Conservation (phyloP, 2,329 filamentous ascomycete species). For the Stachybotrys echinatus region DNA sequence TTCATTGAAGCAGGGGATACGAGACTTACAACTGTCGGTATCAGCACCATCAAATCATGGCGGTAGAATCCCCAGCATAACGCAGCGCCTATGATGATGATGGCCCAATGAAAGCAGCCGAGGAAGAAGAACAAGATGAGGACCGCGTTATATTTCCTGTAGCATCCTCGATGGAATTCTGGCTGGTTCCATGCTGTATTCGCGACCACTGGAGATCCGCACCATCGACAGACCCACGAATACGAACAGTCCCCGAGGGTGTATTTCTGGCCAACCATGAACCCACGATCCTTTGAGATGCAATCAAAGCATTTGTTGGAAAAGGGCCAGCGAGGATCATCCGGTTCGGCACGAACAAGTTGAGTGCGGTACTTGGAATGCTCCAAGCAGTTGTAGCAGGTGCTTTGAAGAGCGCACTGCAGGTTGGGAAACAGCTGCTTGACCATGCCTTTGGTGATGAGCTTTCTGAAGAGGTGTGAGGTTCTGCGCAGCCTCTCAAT, state of each 20-base stretch:
- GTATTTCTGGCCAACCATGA: conserved; percentile 30
- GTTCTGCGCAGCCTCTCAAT: conserved; percentile 36
- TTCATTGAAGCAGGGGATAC: too few relatives aligned
- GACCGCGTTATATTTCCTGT: conserved; percentile 28
- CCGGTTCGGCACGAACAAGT: conserved; percentile 25
- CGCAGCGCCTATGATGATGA: conserved; percentile 27
- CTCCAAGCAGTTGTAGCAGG: conserved; percentile 34
- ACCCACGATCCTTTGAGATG: conserved; percentile 25
- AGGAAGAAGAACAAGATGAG: conserved; percentile 31
- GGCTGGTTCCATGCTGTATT: conserved; percentile 24
- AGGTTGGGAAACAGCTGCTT: conserved; percentile 29
- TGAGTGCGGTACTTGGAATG: conserved; percentile 21
- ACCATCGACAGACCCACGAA: conserved; percentile 38
- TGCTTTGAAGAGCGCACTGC: conserved; percentile 23
- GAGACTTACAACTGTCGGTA: conserved; percentile 26
- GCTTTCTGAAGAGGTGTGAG: conserved; percentile 27
- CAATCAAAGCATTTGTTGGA: conserved; percentile 35
- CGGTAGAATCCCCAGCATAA: conserved; percentile 33
- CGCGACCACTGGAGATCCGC: conserved; percentile 31
- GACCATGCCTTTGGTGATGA: conserved; percentile 28
- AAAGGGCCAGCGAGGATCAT: conserved; percentile 28
- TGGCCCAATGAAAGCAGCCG: conserved; percentile 30
- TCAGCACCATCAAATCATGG: conserved; percentile 21
- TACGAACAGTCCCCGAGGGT: conserved; percentile 25
- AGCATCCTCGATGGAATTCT: conserved; percentile 36